Evolutionary conservation across 2,329 filamentous ascomycete genomes (phyloP), one percentile per base, ranked within the genome.

Genomic region (Mollisiaceae sp.): DNA sequence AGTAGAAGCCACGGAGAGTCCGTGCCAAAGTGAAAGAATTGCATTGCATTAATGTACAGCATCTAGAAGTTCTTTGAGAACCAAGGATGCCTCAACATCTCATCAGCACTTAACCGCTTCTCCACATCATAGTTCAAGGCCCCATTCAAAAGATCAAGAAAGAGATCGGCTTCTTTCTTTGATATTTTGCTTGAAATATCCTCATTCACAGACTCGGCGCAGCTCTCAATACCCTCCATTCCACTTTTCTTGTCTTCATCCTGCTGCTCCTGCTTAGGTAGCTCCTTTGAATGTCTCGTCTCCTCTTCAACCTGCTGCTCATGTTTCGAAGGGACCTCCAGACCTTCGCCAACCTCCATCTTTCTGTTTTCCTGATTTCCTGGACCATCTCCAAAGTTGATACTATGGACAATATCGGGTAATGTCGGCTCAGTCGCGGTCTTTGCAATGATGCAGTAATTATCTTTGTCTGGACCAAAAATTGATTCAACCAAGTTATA

Each of bases 31-130:
- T 5, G 2, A 41, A 27, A 27, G n/a, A 45, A 8, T 52, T 4
- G 20, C 11, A 27, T 52, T 27, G 20, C 20, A 52, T 32, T 32
- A 11, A 18, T 32, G 9, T 35, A 18, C 24, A 54, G 15, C 24
- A 15, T 15, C 50, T 54, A n/a, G 27, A 57, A 57, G n/a, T 22
- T 57, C 36, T 39, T 58, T 22, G 63, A 59, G 22, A 65, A 65
- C 63, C 59, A 65, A 52, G 45, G 24, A 59, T 65, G 63, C 20
- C n/a, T 35, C 35, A 62, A 54, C 22, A 65, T 45, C 22, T 59
- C n/a, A 47, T 20, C 52, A 14, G 59, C 43, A 24, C 24, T 65
- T 11, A 24, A 32, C 5, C 63, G 54, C 18, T 62, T 32, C 43
- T 54, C 54, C 4, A 47, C 22, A 39, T 65, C 63, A 20, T 65